Base-by-base conservation (phyloP, 1,139 yeast genomes). In the Blastobotrys malaysiensis region DNA sequence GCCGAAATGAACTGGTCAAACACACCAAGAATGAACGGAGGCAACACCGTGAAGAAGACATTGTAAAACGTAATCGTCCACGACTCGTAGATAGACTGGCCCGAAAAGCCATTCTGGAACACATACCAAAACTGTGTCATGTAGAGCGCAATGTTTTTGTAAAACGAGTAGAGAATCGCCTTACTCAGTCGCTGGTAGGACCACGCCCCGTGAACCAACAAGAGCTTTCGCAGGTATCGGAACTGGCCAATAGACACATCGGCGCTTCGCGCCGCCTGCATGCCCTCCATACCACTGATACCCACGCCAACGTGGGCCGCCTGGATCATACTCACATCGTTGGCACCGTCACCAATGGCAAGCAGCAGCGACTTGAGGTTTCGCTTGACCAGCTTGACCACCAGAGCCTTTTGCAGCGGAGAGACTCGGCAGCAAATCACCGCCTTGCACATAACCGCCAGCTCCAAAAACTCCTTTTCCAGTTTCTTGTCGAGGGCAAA, bases 251-350 rank as follows among this genome's bases (percentile, higher is more conserved):
- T 89, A 0, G 98, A 91, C 57, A 93, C 83, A 76, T 95, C 99
- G 0, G 99, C 99, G 70, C 95, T 85, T 70, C 99, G 80, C 0
- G 99, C 98, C 7, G 99, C 99, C 71, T 95, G 99, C 90, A 91
- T 91, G 63, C 99, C 99, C 73, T 95, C 99, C 88, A 89, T 88
- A 63, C 99, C 99, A 66, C 95, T 88, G 62, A 93, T 93, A 68
- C 99, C 99, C 48, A 93, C 95, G 57, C 99, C 99, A 51, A 93
- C 96, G 70, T 93, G 97, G 0, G 99, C 99, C 13, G 98, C 97
- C 71, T 93, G 99, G 63, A 93, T 93, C 99, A 93, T 93, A 47
- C 96, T 88, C 27, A 93, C 99, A 74, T 93, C 99, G 67, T 93
- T 93, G 3, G 99, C 97, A 63, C 99, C 99, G 73, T 93, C 99